These are phyloP conservation scores for Suillus plorans DNA, from an alignment of 768 basidiomycete genomes.

Conservation along the genomic window DNA sequence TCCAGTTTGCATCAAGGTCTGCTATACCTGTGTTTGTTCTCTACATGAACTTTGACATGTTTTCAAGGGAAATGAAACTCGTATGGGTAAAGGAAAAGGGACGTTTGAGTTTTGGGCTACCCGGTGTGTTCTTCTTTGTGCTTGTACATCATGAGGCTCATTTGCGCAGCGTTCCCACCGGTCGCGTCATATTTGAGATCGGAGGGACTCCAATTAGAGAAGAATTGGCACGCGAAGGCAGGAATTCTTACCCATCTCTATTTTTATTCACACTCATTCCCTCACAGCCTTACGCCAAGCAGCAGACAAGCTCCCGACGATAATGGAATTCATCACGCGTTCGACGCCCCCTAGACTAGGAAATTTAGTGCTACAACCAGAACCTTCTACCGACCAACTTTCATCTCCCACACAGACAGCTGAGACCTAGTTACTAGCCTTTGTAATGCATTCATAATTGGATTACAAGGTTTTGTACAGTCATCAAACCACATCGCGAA, in stretches of 20 bases:
- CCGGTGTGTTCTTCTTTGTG: conserved; percentile 48
- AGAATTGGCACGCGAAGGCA: conserved; percentile 91
- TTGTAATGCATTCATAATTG: neutral
- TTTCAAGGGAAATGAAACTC: conserved; percentile 88
- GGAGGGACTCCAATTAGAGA: conserved; percentile 88
- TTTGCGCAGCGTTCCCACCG: conserved; percentile 68
- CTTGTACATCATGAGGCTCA: neutral
- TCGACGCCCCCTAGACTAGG: conserved; percentile 73
- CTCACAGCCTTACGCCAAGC: conserved; percentile 79
- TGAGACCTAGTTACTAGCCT: conserved; percentile 10
- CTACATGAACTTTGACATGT: neutral
- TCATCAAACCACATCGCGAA: neutral
- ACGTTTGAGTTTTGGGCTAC: conserved; percentile 97
- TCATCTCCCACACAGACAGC: conserved; percentile 4
- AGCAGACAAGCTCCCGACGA: conserved; percentile 82
- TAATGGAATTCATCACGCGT: conserved; percentile 81
- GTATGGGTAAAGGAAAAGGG: conserved; percentile 99
- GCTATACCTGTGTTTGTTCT: conserved; percentile 12
- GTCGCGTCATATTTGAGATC: conserved; percentile 92
- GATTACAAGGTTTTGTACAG: neutral
- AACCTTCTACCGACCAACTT: conserved; percentile 1
- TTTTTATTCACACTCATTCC: conserved; percentile 3
- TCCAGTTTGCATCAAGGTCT: conserved; percentile 94
- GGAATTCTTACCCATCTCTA: conserved; percentile 17
- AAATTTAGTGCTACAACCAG: conserved; percentile 53